Evolutionary conservation across 345 rosid species (phyloP).

Genomic region (Combretum micranthum): DNA sequence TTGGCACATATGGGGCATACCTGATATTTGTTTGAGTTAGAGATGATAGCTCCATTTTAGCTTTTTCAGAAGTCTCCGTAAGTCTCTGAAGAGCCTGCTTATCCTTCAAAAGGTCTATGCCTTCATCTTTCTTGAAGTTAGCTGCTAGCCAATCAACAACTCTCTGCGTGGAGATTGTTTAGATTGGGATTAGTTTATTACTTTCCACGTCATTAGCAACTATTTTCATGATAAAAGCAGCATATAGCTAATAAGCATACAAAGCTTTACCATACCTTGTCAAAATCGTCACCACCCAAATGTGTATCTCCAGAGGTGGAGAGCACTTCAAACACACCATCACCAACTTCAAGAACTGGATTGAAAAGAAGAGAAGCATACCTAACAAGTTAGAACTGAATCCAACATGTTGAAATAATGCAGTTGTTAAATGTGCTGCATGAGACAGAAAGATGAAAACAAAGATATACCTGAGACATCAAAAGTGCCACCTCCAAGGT

Average conservation of each 20-base stretch:
- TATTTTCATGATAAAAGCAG: no score
- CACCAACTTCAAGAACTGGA: slow-evolving; percentile 98
- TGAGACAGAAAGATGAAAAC: background rate
- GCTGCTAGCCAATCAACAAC: slow-evolving; percentile 93
- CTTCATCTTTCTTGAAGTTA: slow-evolving; percentile 77
- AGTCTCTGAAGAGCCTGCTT: slow-evolving; percentile 96
- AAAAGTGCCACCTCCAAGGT: slow-evolving; percentile 99
- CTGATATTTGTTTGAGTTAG: slow-evolving; percentile 88
- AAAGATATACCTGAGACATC: slow-evolving; percentile 79
- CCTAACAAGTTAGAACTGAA: slow-evolving; percentile 1
- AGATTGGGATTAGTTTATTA: background rate
- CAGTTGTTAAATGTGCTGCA: background rate
- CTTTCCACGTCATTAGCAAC: no score
- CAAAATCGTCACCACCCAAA: slow-evolving; percentile 99
- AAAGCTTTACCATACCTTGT: slow-evolving; percentile 44
- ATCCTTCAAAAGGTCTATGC: slow-evolving; percentile 92
- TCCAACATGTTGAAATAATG: background rate
- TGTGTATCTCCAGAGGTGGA: slow-evolving; percentile 98
- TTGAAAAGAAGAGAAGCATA: slow-evolving; percentile 1
- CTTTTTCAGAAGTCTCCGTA: slow-evolving; percentile 94
- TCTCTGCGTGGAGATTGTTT: slow-evolving; percentile 41
- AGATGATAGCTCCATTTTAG: slow-evolving; percentile 95
- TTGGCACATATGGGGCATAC: slow-evolving; percentile 3
- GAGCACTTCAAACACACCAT: slow-evolving; percentile 97
- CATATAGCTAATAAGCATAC: background rate